A percentile compares a stretch with the other conserved stretches of the same genome.
Conservation (phyloP, 2,329 filamentous ascomycete genomes). For the Elsinoe batatas region DNA sequence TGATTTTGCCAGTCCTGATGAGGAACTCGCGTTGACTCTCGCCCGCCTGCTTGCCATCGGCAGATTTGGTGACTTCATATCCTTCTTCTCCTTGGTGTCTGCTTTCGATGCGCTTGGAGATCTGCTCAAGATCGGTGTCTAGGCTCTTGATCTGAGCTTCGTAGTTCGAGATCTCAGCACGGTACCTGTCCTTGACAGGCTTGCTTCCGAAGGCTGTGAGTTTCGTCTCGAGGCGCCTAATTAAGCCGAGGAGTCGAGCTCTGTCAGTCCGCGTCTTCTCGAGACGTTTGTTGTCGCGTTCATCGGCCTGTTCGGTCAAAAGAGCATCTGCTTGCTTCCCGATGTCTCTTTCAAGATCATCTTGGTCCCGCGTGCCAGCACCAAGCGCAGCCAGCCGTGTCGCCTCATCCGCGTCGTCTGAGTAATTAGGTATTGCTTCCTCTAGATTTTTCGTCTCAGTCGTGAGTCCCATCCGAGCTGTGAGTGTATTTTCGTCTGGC, state of each 20-base stretch:
- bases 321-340: conserved; percentile 53
- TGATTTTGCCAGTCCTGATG: conserved; percentile 94
- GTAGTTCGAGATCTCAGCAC: conserved; percentile 56
- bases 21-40: conserved; percentile 83
- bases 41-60: conserved; percentile 53
- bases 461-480: too few species aligned
- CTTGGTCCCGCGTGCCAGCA: conserved; percentile 61
- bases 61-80: neutral
- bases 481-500: neutral
- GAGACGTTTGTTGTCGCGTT: conserved; percentile 52
- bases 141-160: conserved; percentile 55
- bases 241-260: conserved; percentile 54
- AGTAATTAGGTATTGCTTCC: neutral
- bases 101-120: conserved; percentile 69
- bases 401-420: conserved; percentile 31
- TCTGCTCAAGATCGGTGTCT: conserved; percentile 66
- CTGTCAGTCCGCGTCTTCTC: conserved; percentile 46
- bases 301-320: conserved; percentile 52
- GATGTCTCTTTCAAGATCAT: conserved; percentile 85
- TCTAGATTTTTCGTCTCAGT: neutral
- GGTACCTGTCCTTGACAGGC: conserved; percentile 48
- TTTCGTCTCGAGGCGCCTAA: conserved; percentile 49
- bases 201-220: conserved; percentile 46
- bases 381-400: conserved; percentile 30
- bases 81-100: conserved; percentile 50